phyloP scores from a whole-genome alignment of 1,284 basidiomycete genomes.

The Volvariella volvacea region DNA sequence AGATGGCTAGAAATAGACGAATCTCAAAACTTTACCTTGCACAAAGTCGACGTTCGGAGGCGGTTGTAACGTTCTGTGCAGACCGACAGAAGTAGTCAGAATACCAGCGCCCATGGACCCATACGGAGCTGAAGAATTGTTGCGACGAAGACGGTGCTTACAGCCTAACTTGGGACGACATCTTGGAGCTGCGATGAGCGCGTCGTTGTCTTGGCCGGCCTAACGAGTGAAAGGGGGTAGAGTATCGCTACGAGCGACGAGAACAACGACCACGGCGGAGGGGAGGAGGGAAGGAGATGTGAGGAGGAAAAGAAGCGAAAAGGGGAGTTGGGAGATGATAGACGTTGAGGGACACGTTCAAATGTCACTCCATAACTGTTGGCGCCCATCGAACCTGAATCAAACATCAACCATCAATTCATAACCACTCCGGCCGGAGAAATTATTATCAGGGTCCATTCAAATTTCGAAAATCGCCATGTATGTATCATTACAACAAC shows the following conservation, averaged over 20 bases:
- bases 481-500: too few relatives aligned
- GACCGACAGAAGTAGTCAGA: conserved; percentile 6
- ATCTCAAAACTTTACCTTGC: conserved; percentile 42
- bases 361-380: too few relatives aligned
- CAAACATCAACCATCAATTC: too few relatives aligned
- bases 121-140: conserved; percentile 7
- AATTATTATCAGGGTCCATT: too few relatives aligned
- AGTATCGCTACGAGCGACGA: neutral
- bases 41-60: conserved; percentile 82
- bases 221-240: neutral
- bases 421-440: too few relatives aligned
- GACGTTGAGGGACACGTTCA: neutral
- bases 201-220: too few relatives aligned
- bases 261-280: conserved; percentile 8
- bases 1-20: conserved; percentile 1
- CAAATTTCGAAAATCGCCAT: too few relatives aligned
- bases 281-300: conserved; percentile 10
- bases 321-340: neutral
- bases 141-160: conserved; percentile 19
- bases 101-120: conserved; percentile 6
- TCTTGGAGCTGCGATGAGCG: conserved; percentile 12
- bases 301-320: conserved; percentile 10
- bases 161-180: conserved; percentile 49
- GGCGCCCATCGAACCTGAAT: too few relatives aligned
- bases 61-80: conserved; percentile 60